phyloP scores from a whole-genome alignment of 1,139 yeast genomes.

The Dujonia santamariae region DNA sequence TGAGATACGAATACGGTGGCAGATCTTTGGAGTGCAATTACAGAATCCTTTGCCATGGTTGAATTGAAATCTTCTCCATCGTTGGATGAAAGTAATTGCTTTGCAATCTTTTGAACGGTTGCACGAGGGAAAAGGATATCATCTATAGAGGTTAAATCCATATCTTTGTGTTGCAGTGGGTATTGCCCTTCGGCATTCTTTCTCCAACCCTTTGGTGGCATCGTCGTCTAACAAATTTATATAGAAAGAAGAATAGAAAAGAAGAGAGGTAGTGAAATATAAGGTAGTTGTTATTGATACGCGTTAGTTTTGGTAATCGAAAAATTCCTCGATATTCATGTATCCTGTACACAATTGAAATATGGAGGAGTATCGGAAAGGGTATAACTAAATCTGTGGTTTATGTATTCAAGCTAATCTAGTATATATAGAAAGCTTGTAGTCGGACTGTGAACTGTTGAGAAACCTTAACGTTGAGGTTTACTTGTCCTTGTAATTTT shows the following conservation, averaged over 20 bases:
- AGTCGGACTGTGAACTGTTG: no score
- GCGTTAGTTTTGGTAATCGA: no score
- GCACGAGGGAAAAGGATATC: slow-evolving; percentile 67
- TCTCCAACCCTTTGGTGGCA: slow-evolving; percentile 88
- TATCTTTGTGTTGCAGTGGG: slow-evolving; percentile 51
- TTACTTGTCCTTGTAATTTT: no score
- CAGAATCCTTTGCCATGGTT: slow-evolving; percentile 61
- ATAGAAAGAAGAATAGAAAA: no score
- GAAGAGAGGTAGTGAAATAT: no score
- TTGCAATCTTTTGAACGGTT: slow-evolving; percentile 59
- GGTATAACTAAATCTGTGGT: no score
- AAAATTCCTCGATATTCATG: background rate
- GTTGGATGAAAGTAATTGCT: slow-evolving; percentile 31
- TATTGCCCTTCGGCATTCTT: slow-evolving; percentile 67
- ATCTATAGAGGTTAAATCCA: slow-evolving; percentile 61
- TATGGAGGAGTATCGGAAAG: no score
- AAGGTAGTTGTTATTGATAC: no score
- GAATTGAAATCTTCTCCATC: slow-evolving; percentile 28
- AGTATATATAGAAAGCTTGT: no score
- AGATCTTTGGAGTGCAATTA: slow-evolving; percentile 63
- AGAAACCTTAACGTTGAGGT: no score
- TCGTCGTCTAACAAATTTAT: slow-evolving; percentile 20
- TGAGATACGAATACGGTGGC: slow-evolving; percentile 75
- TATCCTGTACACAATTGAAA: background rate
- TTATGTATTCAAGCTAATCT: no score